These are phyloP conservation scores for Emergomyces pasteurianus DNA, from an alignment of 2,329 filamentous ascomycete genomes.

Conservation along the genomic window DNA sequence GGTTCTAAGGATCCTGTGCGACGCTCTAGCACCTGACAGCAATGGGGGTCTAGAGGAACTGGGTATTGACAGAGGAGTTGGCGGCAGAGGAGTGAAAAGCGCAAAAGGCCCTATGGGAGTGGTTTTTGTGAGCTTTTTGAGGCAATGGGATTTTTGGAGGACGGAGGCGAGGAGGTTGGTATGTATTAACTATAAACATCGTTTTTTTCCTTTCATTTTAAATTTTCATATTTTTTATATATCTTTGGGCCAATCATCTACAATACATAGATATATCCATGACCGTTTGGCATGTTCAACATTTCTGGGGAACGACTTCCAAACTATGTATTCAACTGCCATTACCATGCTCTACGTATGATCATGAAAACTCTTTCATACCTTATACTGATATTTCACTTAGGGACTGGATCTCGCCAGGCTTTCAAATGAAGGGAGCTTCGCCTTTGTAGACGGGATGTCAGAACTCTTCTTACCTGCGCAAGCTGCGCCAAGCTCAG, in stretches of 20 bases:
- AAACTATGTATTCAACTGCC: background rate
- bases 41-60: slow-evolving; percentile 15
- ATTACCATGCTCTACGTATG: background rate
- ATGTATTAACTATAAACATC: slow-evolving; percentile 14
- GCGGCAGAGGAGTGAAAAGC: slow-evolving; percentile 5
- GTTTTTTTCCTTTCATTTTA: background rate
- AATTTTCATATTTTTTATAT: background rate
- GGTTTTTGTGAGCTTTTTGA: slow-evolving; percentile 71
- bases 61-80: slow-evolving; percentile 3
- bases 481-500: slow-evolving; percentile 7
- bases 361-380: background rate
- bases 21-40: slow-evolving; percentile 26
- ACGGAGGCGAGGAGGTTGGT: slow-evolving; percentile 58
- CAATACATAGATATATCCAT: background rate
- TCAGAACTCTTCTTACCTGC: slow-evolving; percentile 40
- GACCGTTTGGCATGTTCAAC: background rate
- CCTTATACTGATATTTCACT: background rate
- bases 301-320: background rate
- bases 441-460: slow-evolving; percentile 67
- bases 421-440: slow-evolving; percentile 44
- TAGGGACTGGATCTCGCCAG: slow-evolving; percentile 61
- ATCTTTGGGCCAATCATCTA: background rate
- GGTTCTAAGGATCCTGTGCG: slow-evolving; percentile 39
- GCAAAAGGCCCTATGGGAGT: slow-evolving; percentile 39
- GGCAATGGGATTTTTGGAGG: slow-evolving; percentile 68